Evolutionary conservation across 2,329 filamentous ascomycete species (phyloP), one percentile per base, ranked within the genome.

Genomic region (Dactylonectria macrodidyma): DNA sequence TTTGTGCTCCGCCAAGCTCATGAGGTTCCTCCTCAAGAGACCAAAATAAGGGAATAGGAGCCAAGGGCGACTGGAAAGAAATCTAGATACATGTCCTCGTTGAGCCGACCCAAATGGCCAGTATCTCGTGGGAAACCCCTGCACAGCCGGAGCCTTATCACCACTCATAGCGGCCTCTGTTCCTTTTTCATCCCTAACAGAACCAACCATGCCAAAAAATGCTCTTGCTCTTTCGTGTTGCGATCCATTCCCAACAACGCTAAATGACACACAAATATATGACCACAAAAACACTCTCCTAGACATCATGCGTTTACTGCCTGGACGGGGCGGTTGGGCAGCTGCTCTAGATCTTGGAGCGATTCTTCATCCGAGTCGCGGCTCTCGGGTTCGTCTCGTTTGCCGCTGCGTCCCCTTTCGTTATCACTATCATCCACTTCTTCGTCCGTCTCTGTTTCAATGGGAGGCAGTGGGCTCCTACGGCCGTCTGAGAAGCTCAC

Each of bases 401-500:
- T 72, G 65, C 3, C 66, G 59, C 61, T 75, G 65, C 56, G 74
- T 24, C 73, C 69, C 50, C 67, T 74, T 44, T 63, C 56, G 5
- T 50, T 59, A 36, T 62, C 47, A 9, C 44, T 52, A 34, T 63
- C 70, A 56, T 76, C 72, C 6, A 66, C 70, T 48, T 76, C 75
- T 38, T 76, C 77, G n/a, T 79, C 77, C 1, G 73, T 78, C 56
- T 84, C 82, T 33, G 76, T 82, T 55, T 86, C 86, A 41, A 88
- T 84, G 0, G 84, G 85, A 10, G 87, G 85, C 19, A 90, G 78
- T 1, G 89, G 88, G 16, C 88, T 88, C 61, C 85, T 83, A 30
- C 85, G 82, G 2, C 88, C 89, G 16, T 91, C 90, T 0, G 88
- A 90, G 67, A 89, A 86, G 76, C 88, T 91, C 16, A 88, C 75